Percentiles rank a stretch among this genome's conserved stretches.
Conservation (phyloP, 441 rosid species). For the Syzygium syzygioides region DNA sequence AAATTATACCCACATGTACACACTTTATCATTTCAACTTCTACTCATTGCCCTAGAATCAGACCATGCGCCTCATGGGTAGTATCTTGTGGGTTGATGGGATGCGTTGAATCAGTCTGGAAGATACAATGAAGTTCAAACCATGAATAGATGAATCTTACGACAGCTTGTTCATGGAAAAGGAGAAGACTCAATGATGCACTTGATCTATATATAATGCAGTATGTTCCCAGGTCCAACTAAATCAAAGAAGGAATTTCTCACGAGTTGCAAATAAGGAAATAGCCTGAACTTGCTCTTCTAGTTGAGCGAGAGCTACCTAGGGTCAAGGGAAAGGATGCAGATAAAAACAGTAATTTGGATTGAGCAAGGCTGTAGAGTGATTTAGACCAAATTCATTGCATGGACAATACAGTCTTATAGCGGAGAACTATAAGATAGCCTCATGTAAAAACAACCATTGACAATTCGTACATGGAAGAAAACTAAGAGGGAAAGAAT, state of each 20-base stretch:
- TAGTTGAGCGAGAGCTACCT: neutral
- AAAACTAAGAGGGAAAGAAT: neutral
- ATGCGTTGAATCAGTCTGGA: neutral
- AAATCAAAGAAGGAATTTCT: neutral
- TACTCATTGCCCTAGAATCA: neutral
- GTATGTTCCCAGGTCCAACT: neutral
- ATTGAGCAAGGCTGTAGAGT: neutral
- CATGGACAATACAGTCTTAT: neutral
- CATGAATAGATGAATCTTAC: neutral
- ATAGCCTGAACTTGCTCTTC: neutral
- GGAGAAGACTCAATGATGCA: neutral
- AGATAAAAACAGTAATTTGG: neutral
- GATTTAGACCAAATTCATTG: neutral
- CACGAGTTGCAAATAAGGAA: neutral
- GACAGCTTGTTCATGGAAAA: neutral
- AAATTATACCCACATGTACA: neutral
- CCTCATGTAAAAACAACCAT: neutral
- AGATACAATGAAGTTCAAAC: neutral
- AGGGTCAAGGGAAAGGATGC: neutral
- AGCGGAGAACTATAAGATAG: neutral
- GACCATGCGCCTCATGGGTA: neutral
- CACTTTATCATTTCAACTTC: neutral
- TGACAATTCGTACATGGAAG: neutral
- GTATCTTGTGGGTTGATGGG: neutral
- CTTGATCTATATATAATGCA: neutral